These are phyloP conservation scores for Sungouiozyma intestinalis DNA, from an alignment of 805 yeast genomes.

Conservation along the genomic window DNA sequence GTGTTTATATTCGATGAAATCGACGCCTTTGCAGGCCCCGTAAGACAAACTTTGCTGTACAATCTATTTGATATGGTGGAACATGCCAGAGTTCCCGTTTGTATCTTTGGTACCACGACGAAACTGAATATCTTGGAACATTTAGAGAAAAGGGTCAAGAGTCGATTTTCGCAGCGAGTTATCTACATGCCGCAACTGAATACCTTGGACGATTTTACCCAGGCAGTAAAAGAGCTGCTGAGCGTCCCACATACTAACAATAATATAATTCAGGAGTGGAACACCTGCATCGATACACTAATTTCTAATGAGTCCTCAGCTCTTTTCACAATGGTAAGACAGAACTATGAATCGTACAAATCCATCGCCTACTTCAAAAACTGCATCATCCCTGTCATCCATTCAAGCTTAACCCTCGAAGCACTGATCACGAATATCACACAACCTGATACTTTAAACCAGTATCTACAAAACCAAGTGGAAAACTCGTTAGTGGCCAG, in stretches of 20 bases:
- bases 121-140: slow-evolving; percentile 67
- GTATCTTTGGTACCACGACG: slow-evolving; percentile 72
- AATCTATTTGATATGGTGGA: slow-evolving; percentile 84
- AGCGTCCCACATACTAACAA: background rate
- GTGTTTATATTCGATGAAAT: slow-evolving; percentile 78
- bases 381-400: slow-evolving; percentile 35
- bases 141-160: slow-evolving; percentile 83
- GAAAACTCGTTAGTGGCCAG: slow-evolving; percentile 18
- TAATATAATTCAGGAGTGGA: slow-evolving; percentile 31
- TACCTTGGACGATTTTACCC: slow-evolving; percentile 40
- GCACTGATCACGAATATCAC: slow-evolving; percentile 18
- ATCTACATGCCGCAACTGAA: slow-evolving; percentile 46
- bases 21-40: slow-evolving; percentile 61
- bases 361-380: slow-evolving; percentile 44
- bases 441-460: slow-evolving; percentile 13
- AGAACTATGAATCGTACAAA: slow-evolving; percentile 48
- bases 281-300: slow-evolving; percentile 27
- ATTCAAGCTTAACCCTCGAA: slow-evolving; percentile 20
- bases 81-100: slow-evolving; percentile 54
- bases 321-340: slow-evolving; percentile 31
- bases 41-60: slow-evolving; percentile 75
- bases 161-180: slow-evolving; percentile 76
- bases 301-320: slow-evolving; percentile 23
- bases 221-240: slow-evolving; percentile 33
- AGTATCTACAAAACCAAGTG: slow-evolving; percentile 22